These are phyloP conservation scores for Gentiana dahurica DNA, from an alignment of 257 asterid genomes.

Conservation along the genomic window DNA sequence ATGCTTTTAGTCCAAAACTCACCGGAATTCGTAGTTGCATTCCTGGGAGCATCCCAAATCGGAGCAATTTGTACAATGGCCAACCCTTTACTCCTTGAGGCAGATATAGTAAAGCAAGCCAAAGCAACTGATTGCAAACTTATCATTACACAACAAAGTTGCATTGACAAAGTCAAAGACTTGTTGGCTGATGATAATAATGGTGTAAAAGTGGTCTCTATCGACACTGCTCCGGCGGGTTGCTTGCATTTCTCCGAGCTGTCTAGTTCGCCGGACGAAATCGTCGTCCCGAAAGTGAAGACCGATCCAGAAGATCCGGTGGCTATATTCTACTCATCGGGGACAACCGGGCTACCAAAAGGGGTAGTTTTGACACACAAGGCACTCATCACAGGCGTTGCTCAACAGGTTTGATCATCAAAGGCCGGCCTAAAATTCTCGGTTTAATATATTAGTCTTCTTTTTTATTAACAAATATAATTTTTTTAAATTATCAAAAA, in stretches of 20 bases:
- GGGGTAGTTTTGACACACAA: constrained; percentile 33
- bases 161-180: constrained; percentile 15
- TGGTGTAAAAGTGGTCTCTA: constrained; percentile 14
- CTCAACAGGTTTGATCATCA: too few species aligned
- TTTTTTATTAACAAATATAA: too few species aligned
- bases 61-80: constrained; percentile 27
- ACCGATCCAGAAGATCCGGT: constrained; percentile 16
- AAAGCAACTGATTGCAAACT: constrained; percentile 23
- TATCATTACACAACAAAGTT: constrained; percentile 19
- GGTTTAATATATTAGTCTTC: too few species aligned
- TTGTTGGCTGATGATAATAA: constrained; percentile 11
- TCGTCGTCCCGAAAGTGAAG: constrained; percentile 13
- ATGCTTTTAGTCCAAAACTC: constrained; percentile 28
- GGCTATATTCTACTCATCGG: constrained; percentile 28
- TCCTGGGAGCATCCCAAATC: constrained; percentile 23
- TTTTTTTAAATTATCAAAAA: too few species aligned
- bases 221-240: constrained; percentile 2
- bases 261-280: constrained; percentile 2
- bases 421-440: too few species aligned
- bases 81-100: constrained; percentile 24
- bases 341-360: constrained; percentile 29
- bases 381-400: constrained; percentile 21
- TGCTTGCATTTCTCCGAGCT: constrained; percentile 18
- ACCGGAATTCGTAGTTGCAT: constrained; percentile 25
- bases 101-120: constrained; percentile 23